These are phyloP conservation scores for Globisporangium cederbergense DNA, from an alignment of 352 stramenopile genomes.

Conservation along the genomic window DNA sequence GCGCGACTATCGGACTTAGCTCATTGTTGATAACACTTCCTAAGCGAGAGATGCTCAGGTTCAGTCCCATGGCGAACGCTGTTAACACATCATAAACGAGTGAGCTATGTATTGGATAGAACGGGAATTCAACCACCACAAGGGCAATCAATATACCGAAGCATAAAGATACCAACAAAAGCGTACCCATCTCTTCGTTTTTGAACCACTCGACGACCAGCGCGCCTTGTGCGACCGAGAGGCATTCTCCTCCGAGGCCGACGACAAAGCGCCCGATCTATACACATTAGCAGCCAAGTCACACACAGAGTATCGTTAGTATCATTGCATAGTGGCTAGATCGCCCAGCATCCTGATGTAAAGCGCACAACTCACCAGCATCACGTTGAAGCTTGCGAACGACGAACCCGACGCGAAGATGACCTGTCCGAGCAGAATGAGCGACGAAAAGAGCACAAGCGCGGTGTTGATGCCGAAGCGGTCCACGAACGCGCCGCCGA, in stretches of 20 bases:
- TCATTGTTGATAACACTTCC: constrained; percentile 93
- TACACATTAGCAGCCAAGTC: not conserved
- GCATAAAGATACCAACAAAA: not conserved
- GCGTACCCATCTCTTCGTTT: constrained; percentile 80
- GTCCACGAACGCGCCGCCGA: constrained; percentile 91
- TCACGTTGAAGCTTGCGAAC: constrained; percentile 67
- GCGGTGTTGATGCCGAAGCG: constrained; percentile 59
- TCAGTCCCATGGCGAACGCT: constrained; percentile 90
- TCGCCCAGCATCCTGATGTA: not conserved
- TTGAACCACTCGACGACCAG: constrained; percentile 92
- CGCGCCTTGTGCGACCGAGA: constrained; percentile 88
- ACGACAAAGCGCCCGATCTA: constrained; percentile 83
- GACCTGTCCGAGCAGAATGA: constrained; percentile 82
- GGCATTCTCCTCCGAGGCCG: constrained; percentile 89
- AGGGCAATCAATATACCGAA: not conserved
- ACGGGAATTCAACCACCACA: not conserved
- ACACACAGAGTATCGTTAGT: not conserved
- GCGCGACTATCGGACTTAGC: constrained; percentile 77
- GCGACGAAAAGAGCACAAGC: constrained; percentile 81
- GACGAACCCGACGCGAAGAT: constrained; percentile 87
- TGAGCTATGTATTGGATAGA: not conserved
- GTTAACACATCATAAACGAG: not conserved
- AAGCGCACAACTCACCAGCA: constrained; percentile 32
- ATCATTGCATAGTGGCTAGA: not conserved
- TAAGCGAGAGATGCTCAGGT: constrained; percentile 85